Conservation (phyloP, 2,329 filamentous ascomycete genomes). For the Pseudocercospora cruenta region DNA sequence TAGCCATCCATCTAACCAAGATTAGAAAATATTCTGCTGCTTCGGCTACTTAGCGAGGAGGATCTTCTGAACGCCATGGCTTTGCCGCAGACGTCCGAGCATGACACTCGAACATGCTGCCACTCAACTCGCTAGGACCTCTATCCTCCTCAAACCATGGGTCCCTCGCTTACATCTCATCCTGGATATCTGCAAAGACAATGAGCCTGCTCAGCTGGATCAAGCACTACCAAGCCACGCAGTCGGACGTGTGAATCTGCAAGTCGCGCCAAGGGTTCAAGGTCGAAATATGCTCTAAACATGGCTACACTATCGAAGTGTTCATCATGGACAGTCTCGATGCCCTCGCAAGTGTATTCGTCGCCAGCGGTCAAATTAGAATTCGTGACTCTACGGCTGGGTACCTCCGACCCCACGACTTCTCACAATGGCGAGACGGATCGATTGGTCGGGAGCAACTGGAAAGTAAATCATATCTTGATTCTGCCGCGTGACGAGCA, state of each 20-base stretch:
- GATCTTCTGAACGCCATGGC: not conserved
- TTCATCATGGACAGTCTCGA: not conserved
- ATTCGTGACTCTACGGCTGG: constrained; percentile 6
- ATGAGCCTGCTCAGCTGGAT: not conserved
- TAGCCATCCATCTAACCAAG: not conserved
- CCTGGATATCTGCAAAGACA: not conserved
- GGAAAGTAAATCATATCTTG: not conserved
- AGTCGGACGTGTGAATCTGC: not conserved
- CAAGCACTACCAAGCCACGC: not conserved
- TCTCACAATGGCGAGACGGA: not conserved
- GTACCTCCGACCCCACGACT: not conserved
- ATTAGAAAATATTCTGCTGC: not conserved
- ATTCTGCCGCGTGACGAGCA: not conserved
- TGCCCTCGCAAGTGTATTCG: not conserved
- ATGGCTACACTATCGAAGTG: not conserved
- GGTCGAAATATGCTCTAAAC: not conserved
- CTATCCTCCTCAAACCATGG: not conserved
- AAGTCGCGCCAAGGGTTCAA: not conserved
- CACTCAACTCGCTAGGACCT: not conserved
- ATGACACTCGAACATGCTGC: not conserved
- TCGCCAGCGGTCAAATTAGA: not conserved
- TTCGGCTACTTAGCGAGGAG: not conserved
- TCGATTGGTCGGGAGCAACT: not conserved
- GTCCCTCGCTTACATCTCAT: not conserved
- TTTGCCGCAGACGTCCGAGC: not conserved